Evolutionary conservation across 2,329 filamentous ascomycete species (phyloP), one percentile per base, ranked within the genome.

Genomic region (Ophiostoma sp.): DNA sequence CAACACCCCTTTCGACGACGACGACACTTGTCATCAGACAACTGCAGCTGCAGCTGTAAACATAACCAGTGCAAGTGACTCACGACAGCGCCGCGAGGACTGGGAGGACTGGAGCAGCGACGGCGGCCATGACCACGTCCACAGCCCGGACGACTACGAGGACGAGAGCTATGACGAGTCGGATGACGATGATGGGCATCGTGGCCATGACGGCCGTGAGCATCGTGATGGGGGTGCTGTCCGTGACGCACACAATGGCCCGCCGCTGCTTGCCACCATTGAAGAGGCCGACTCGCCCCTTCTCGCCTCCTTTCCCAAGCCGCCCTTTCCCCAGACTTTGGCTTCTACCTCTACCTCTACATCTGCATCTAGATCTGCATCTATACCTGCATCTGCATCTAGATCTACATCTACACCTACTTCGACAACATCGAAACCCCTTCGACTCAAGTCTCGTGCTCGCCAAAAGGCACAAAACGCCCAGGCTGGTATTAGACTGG

Each of bases 401-500:
- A 75, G 4, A 31, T n/a, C 54, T 0, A 39, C 66, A 35, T 82
- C 83, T 1, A 75, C 78, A 2, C 78, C 80, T 36, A 23, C 64
- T 11, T 48, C 39, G 20, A n/a, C 68, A 36, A 83, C 33, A 31
- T 15, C 68, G 36, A 83, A 79, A 69, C 75, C 83, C 39, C 78
- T 77, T 64, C 80, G 85, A 10, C 76, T 85, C 31, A 89, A 84
- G 76, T 90, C 88, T 3, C 84, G 84, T 69, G 83, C 84, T 39
- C 83, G 87, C 68, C 87, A 90, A 75, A 86, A 86, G 75, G 82
- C 83, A 31, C 82, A 88, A 76, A 86, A 89, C 77, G 82, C 83
- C 70, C 83, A 84, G 78, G 86, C 85, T 10, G 88, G 88, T 15
- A 90, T 91, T 76, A 89, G 82, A 73, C 77, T 93, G 27, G 87